Conservation (phyloP, 306 rosid genomes). For the Medicago arabica region DNA sequence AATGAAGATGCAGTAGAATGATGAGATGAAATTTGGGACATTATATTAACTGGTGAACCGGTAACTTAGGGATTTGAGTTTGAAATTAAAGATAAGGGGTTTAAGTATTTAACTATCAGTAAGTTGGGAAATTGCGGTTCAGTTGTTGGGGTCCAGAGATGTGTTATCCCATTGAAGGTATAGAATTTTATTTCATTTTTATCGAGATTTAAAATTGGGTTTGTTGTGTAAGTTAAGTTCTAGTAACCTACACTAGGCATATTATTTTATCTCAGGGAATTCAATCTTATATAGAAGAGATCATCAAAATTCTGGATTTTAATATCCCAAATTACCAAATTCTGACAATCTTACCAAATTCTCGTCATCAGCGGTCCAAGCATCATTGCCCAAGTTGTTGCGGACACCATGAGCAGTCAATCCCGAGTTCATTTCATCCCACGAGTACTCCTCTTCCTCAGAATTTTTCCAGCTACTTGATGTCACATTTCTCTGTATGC, state of each 20-base stretch:
- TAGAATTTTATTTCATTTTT: neutral
- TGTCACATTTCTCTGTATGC: constrained; percentile 46
- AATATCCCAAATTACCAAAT: neutral
- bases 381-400: constrained; percentile 50
- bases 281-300: neutral
- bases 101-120: neutral
- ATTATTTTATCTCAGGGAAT: neutral
- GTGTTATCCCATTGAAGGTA: neutral
- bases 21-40: neutral
- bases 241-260: neutral
- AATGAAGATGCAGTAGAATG: neutral
- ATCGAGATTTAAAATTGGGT: neutral
- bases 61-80: neutral
- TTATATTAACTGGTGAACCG: neutral
- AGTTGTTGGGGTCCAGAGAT: neutral
- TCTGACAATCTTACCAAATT: constrained; percentile 48
- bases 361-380: constrained; percentile 72
- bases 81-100: neutral
- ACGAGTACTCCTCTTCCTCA: constrained; percentile 88
- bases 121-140: neutral
- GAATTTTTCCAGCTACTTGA: constrained; percentile 87
- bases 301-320: neutral
- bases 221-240: neutral
- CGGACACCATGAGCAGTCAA: constrained; percentile 50
- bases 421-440: constrained; percentile 79